Conservation (phyloP, 1,284 basidiomycete species). For the Meripilus lineatus region DNA sequence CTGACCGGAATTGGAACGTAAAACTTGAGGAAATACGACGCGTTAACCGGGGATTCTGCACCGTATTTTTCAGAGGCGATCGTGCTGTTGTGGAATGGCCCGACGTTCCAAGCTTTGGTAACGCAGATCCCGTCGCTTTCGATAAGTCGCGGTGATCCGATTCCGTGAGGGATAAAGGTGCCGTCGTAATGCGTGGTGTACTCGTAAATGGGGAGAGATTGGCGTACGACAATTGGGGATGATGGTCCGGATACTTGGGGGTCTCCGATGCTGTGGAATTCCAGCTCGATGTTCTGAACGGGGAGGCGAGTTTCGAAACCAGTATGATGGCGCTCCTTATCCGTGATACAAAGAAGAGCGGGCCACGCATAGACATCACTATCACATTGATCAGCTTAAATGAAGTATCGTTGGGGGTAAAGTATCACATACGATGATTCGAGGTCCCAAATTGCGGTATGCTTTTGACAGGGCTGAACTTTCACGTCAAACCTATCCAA, state of each 20-base stretch:
- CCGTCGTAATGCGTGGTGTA: constrained; percentile 1
- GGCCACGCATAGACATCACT: constrained; percentile 4
- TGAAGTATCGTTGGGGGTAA: background rate
- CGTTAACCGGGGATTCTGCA: background rate
- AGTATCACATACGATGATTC: background rate
- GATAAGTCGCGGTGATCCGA: background rate
- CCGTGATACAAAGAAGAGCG: constrained; percentile 4
- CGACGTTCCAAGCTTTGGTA: background rate
- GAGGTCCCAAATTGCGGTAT: constrained; percentile 4
- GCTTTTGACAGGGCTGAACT: background rate
- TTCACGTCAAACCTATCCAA: constrained; percentile 2
- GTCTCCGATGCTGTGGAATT: constrained; percentile 1
- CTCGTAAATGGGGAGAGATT: constrained; percentile 1
- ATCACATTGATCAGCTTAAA: too few relatives aligned
- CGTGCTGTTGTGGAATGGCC: background rate
- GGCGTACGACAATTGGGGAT: background rate
- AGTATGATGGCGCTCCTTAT: background rate
- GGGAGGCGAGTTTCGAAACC: background rate
- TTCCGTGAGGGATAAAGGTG: background rate
- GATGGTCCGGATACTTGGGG: background rate
- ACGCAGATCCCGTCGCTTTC: background rate
- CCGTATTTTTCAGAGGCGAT: background rate
- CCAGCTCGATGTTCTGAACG: constrained; percentile 1
- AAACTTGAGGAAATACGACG: constrained; percentile 3
- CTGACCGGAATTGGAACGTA: constrained; percentile 5